A percentile compares a stretch with the other conserved stretches of the same genome.
phyloP scores from a whole-genome alignment of 805 yeast species.

The Starmera caribaea region DNA sequence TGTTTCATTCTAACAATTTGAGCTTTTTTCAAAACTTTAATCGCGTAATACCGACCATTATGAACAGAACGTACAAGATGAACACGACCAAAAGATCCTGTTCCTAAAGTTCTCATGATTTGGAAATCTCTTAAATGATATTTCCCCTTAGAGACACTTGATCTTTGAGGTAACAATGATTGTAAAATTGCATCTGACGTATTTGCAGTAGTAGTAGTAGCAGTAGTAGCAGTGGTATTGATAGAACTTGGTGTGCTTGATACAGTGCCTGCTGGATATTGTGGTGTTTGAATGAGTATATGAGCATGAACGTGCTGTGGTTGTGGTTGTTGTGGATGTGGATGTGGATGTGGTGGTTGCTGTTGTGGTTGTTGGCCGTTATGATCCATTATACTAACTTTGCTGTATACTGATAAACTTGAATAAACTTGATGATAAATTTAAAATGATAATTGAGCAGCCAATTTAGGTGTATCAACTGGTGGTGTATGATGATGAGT shows the following conservation, averaged over 20 bases:
- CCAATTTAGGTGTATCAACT: too few species aligned
- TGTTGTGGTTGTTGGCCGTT: neutral
- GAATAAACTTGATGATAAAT: too few species aligned
- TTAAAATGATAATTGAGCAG: too few species aligned
- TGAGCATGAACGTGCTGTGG: neutral
- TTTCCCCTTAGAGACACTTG: slow-evolving; percentile 40
- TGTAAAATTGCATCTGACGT: slow-evolving; percentile 8
- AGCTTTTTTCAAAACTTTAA: slow-evolving; percentile 78
- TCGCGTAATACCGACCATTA: slow-evolving; percentile 85
- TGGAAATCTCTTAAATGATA: slow-evolving; percentile 71
- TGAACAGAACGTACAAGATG: slow-evolving; percentile 83
- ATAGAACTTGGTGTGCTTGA: neutral
- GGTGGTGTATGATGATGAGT: too few species aligned
- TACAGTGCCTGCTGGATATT: neutral
- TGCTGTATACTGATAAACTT: too few species aligned
- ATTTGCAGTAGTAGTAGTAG: neutral
- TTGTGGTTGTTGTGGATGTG: neutral
- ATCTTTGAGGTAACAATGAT: slow-evolving; percentile 17
- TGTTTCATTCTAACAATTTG: slow-evolving; percentile 90
- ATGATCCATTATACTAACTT: too few species aligned
- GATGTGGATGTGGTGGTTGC: neutral
- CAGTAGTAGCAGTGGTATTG: neutral
- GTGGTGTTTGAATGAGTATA: neutral
- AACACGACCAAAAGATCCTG: slow-evolving; percentile 94
- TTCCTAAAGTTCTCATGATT: slow-evolving; percentile 77